Evolutionary conservation across 2,329 filamentous ascomycete genomes (phyloP).

Genomic region (Diaporthe velutina): DNA sequence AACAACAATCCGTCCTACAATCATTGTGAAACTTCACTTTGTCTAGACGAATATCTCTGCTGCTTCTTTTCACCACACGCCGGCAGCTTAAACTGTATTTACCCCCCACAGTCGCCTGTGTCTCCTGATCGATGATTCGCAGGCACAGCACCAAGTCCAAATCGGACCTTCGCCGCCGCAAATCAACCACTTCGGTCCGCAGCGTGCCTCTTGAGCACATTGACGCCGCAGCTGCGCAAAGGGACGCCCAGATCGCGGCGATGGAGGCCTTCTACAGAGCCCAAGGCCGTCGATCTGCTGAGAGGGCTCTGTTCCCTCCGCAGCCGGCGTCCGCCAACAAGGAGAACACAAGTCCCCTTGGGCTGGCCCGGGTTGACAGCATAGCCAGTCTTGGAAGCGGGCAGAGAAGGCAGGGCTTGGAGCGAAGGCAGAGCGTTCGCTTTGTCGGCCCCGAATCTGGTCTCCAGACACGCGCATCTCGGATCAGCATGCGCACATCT

Average conservation of each 20-base stretch:
- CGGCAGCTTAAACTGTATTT: background rate
- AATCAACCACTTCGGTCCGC: constrained; percentile 64
- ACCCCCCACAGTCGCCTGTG: background rate
- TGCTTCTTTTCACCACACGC: background rate
- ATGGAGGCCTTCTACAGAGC: constrained; percentile 70
- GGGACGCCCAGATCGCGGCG: constrained; percentile 74
- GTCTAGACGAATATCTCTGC: background rate
- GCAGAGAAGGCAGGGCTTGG: constrained; percentile 46
- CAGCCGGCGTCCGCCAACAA: constrained; percentile 41
- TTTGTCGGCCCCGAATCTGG: constrained; percentile 55
- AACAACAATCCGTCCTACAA: background rate
- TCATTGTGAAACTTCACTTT: background rate
- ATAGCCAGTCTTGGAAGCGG: constrained; percentile 42
- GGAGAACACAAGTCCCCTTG: constrained; percentile 36
- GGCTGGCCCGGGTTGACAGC: constrained; percentile 41
- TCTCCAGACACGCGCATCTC: constrained; percentile 36
- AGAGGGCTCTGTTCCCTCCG: constrained; percentile 51
- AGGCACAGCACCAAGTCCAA: constrained; percentile 61
- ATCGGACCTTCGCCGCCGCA: constrained; percentile 62
- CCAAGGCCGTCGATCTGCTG: constrained; percentile 54
- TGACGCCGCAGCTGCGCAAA: constrained; percentile 61
- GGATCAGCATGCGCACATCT: constrained; percentile 31
- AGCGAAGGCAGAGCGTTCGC: constrained; percentile 67
- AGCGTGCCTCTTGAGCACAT: constrained; percentile 63
- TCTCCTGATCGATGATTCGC: constrained; percentile 57